Evolutionary conservation across 129 eudicot genomes (phyloP).

Genomic region (Cynara cardunculus): DNA sequence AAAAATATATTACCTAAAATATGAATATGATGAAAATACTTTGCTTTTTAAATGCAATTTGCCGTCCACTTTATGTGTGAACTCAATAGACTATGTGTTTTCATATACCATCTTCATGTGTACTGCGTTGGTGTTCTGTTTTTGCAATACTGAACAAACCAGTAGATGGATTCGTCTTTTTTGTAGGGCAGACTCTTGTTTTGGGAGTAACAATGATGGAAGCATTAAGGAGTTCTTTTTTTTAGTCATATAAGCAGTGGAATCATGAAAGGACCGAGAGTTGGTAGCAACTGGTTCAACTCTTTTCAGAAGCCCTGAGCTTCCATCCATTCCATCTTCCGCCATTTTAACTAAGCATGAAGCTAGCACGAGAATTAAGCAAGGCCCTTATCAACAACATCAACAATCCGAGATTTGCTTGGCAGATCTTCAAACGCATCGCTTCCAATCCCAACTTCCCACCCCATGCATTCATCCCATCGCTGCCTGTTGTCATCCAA

Average conservation of each 20-base stretch:
- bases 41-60: no score
- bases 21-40: no score
- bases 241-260: no score
- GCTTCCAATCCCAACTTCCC: constrained; percentile 30
- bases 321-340: not conserved
- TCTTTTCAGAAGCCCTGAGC: not conserved
- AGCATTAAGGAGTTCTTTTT: not conserved
- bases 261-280: not conserved
- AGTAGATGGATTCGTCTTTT: no score
- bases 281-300: no score
- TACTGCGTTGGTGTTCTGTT: no score
- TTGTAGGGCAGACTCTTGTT: no score
- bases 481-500: constrained; percentile 47
- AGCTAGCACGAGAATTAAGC: constrained; percentile 34
- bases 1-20: no score
- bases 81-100: no score
- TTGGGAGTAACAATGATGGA: not conserved
- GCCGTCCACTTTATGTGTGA: no score
- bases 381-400: constrained; percentile 55
- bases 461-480: constrained; percentile 14
- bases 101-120: no score
- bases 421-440: constrained; percentile 72
- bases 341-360: constrained; percentile 13
- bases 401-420: constrained; percentile 64
- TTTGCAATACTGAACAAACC: no score